Evolutionary conservation across 345 rosid genomes (phyloP).

Genomic region (Geranium brycei): DNA sequence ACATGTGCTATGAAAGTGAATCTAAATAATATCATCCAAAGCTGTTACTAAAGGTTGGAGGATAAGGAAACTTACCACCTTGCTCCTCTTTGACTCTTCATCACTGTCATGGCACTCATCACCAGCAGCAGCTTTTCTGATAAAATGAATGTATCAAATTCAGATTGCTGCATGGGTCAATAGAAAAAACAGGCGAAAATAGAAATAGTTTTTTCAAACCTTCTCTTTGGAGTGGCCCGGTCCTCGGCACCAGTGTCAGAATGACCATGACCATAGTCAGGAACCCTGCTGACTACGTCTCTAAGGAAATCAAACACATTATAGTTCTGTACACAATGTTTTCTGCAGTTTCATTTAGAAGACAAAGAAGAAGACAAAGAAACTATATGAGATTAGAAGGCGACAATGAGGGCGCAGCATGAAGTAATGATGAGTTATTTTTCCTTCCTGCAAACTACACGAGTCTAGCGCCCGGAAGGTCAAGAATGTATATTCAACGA

Average conservation of each 20-base stretch:
- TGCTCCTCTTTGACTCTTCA: conserved; percentile 78
- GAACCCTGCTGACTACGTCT: conserved; percentile 89
- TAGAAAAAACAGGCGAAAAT: background rate
- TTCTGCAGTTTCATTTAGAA: conserved; percentile 40
- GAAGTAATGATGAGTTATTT: too few relatives aligned
- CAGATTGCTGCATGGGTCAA: background rate
- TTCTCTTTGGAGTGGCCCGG: conserved; percentile 65
- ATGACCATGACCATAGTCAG: conserved; percentile 73
- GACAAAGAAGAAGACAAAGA: background rate
- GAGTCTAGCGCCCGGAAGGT: too few relatives aligned
- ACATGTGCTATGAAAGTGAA: too few relatives aligned
- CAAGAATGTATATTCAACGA: too few relatives aligned
- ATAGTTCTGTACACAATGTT: conserved; percentile 88
- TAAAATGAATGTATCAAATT: conserved; percentile 4
- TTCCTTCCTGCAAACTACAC: too few relatives aligned
- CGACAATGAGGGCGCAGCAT: too few relatives aligned
- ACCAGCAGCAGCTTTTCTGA: conserved; percentile 53
- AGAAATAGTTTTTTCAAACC: conserved; percentile 14
- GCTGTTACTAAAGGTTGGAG: background rate
- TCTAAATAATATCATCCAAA: background rate
- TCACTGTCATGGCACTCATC: conserved; percentile 81
- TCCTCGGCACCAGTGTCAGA: conserved; percentile 68
- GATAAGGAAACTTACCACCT: conserved; percentile 38
- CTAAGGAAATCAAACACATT: conserved; percentile 96
- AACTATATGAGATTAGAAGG: too few relatives aligned